Evolutionary conservation across 1,284 basidiomycete genomes (phyloP).

Genomic region (Fomitopsis betulina): DNA sequence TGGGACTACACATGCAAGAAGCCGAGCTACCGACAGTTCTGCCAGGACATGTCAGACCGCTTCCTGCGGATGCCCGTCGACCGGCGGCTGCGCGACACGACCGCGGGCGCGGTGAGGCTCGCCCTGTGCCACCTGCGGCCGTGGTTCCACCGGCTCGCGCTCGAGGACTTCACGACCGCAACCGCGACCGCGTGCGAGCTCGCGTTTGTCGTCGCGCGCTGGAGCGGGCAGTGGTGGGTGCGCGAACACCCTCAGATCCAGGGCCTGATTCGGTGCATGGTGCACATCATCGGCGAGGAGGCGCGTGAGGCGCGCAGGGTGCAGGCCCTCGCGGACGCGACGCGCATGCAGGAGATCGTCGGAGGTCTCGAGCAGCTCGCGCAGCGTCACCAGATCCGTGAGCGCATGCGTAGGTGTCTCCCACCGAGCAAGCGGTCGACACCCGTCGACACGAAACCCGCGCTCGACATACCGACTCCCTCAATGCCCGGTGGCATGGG

Average conservation of each 20-base stretch:
- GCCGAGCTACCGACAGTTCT: slow-evolving; percentile 62
- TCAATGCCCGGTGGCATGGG: not conserved
- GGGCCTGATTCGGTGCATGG: slow-evolving; percentile 51
- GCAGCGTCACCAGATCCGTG: slow-evolving; percentile 27
- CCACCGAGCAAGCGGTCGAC: not conserved
- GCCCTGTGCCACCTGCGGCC: slow-evolving; percentile 61
- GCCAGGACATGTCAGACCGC: slow-evolving; percentile 57
- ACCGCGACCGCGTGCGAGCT: slow-evolving; percentile 46
- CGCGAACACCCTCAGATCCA: slow-evolving; percentile 56
- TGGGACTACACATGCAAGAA: slow-evolving; percentile 61
- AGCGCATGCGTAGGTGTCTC: slow-evolving; percentile 3
- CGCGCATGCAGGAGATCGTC: slow-evolving; percentile 43
- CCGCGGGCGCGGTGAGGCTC: slow-evolving; percentile 59
- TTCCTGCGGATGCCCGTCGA: slow-evolving; percentile 54
- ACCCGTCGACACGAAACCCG: slow-evolving; percentile 2
- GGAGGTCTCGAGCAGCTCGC: slow-evolving; percentile 43
- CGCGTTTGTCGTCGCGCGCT: slow-evolving; percentile 56
- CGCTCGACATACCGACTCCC: not conserved
- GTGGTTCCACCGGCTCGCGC: slow-evolving; percentile 54
- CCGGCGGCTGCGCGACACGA: slow-evolving; percentile 56
- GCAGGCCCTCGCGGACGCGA: slow-evolving; percentile 37
- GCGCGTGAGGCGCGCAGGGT: slow-evolving; percentile 45
- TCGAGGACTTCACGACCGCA: slow-evolving; percentile 45
- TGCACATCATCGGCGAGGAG: slow-evolving; percentile 59
- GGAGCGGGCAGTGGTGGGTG: slow-evolving; percentile 65